Evolutionary conservation across 192 early-diverging fungal species (phyloP).

Genomic region (Backusella macrospora): DNA sequence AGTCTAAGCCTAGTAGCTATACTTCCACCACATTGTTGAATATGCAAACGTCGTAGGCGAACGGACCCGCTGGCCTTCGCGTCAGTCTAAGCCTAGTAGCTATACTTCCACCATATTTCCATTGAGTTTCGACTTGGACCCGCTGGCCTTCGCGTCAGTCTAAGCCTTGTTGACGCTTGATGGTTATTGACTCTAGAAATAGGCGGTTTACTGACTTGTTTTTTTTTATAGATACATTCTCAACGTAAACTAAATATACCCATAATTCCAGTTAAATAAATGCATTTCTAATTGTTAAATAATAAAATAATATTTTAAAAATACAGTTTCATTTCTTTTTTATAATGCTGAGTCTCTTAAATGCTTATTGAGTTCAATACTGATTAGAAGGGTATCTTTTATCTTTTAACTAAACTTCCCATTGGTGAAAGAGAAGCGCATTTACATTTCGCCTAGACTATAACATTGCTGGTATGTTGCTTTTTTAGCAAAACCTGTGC

Average conservation of each 20-base stretch:
- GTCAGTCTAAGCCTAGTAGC: constrained; percentile 5
- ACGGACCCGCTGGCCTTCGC: neutral
- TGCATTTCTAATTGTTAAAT: neutral
- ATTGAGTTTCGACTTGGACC: neutral
- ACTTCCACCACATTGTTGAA: neutral
- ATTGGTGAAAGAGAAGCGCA: neutral
- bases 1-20: constrained; percentile 8
- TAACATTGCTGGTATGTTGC: too few relatives aligned
- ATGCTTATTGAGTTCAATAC: neutral
- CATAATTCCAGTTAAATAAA: neutral
- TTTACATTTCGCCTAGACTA: too few relatives aligned
- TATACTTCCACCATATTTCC: constrained; percentile 9
- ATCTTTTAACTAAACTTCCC: neutral
- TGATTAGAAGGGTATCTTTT: neutral
- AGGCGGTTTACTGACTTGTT: neutral
- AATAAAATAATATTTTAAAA: neutral
- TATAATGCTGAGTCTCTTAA: neutral
- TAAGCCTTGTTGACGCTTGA: constrained; percentile 5
- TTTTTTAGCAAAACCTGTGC: neutral
- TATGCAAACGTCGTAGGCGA: neutral
- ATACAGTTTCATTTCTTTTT: neutral
- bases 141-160: constrained; percentile 8
- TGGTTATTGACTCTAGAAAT: constrained; percentile 10
- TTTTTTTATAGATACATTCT: neutral
- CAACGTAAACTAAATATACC: neutral